Evolutionary conservation across 106 monocot species (phyloP), one percentile per base, ranked within the genome.

Genomic region (Cymbidium sinense): DNA sequence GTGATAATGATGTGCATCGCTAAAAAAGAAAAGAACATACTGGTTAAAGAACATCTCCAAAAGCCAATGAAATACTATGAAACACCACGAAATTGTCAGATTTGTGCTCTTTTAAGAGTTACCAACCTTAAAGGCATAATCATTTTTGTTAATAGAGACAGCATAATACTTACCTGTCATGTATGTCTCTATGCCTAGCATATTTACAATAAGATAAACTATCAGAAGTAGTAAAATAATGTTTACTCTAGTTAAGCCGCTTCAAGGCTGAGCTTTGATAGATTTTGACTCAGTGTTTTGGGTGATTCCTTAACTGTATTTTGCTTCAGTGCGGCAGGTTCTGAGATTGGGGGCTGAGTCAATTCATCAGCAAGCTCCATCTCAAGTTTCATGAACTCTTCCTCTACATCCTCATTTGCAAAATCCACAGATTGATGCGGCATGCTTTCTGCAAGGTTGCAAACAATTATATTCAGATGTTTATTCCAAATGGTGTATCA

Each of bases 301-400:
- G 77, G 65, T 20, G 73, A 37, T 54, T 87, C 77, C 58, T 86
- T 76, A 44, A 64, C 12, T 31, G 50, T 67, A 51, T 76, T 30
- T 21, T 44, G 77, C 70, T 50, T 82, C 36, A 41, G 37, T 43
- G 37, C 62, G 5, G 7, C 43, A 55, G 73, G 52, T 74, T 76
- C 55, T 33, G 52, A 73, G 2, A 44, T 43, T 27, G 76, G 70
- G 36, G 43, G 39, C 19, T 39, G 39, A 39, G 79, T 47, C n/a
- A 67, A 31, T 33, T 85, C 88, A 64, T 80, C 79, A 43, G 69
- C 76, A 43, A 91, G 77, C 62, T 93, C 89, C 75, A 76, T 47
- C 79, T 93, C 88, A 30, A 96, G 58, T 61, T 86, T 86, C 70
- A 43, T 79, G 72, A 96, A 91, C 28, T 96, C 96, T 34, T 89